phyloP scores from a whole-genome alignment of 2,329 filamentous ascomycete genomes.

The Cercospora berteroae region DNA sequence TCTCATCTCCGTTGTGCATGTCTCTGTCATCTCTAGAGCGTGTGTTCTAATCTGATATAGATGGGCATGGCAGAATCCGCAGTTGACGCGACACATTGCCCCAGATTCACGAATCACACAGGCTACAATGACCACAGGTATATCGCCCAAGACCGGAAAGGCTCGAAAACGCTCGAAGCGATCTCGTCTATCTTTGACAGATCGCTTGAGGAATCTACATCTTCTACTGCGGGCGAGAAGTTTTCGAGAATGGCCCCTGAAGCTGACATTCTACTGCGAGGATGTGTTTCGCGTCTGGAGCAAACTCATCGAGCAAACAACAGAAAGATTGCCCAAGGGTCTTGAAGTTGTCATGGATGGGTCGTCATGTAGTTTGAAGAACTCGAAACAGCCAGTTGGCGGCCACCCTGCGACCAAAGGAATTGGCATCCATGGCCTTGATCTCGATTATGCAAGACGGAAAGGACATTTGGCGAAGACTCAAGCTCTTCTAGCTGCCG shows the following conservation, averaged over 20 bases:
- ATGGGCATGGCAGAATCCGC: slow-evolving; percentile 89
- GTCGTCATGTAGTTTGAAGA: slow-evolving; percentile 8
- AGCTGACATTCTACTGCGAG: slow-evolving; percentile 71
- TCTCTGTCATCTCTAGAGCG: neutral
- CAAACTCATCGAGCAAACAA: slow-evolving; percentile 53
- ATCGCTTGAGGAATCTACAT: slow-evolving; percentile 76
- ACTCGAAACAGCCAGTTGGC: slow-evolving; percentile 15
- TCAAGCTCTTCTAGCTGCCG: slow-evolving; percentile 42
- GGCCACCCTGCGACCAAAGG: neutral
- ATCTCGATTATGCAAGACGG: slow-evolving; percentile 53
- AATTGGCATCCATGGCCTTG: slow-evolving; percentile 46
- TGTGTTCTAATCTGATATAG: slow-evolving; percentile 44
- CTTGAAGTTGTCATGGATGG: slow-evolving; percentile 46
- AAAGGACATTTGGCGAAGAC: slow-evolving; percentile 55
- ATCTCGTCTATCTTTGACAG: slow-evolving; percentile 61
- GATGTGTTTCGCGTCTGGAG: slow-evolving; percentile 71
- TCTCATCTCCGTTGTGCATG: neutral
- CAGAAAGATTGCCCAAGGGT: slow-evolving; percentile 48
- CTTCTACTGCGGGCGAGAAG: slow-evolving; percentile 74
- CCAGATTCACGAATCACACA: slow-evolving; percentile 58
- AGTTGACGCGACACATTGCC: slow-evolving; percentile 75
- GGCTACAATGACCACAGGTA: slow-evolving; percentile 39
- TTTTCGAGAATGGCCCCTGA: slow-evolving; percentile 80
- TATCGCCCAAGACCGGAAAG: slow-evolving; percentile 42
- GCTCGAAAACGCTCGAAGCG: slow-evolving; percentile 52